Conservation (phyloP, 352 stramenopile genomes). For the Globisporangium carolinianum region DNA sequence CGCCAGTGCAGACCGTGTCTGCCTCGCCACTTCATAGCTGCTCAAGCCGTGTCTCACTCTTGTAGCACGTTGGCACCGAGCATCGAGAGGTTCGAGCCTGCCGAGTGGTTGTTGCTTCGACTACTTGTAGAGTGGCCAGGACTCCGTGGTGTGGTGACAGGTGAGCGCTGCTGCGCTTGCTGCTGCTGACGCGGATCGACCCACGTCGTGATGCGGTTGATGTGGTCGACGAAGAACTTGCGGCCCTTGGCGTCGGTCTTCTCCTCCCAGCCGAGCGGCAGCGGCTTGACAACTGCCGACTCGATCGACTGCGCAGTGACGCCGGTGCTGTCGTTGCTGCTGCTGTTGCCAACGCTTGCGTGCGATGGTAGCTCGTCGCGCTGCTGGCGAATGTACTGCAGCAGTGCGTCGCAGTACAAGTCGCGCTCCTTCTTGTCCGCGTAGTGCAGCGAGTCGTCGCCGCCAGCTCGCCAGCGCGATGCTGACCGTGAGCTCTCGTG, state of each 20-base stretch:
- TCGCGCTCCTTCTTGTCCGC: conserved; percentile 46
- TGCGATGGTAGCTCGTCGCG: conserved; percentile 29
- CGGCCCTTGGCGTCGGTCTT: conserved; percentile 62
- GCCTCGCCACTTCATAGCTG: no score
- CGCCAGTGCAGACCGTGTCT: no score
- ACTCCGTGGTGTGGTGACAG: background rate
- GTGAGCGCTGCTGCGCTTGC: background rate
- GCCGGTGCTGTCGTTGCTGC: background rate
- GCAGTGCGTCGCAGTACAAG: conserved; percentile 56
- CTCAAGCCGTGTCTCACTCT: conserved; percentile 1
- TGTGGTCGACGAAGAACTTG: conserved; percentile 70
- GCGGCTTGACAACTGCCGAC: conserved; percentile 3
- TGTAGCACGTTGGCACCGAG: conserved; percentile 7
- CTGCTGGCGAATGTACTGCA: conserved; percentile 70
- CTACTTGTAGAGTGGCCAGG: background rate
- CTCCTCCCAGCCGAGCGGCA: conserved; percentile 67
- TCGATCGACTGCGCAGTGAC: no score
- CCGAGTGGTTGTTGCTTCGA: background rate
- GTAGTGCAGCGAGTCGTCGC: conserved; percentile 26
- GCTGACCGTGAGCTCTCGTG: conserved; percentile 3
- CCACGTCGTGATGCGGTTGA: conserved; percentile 70
- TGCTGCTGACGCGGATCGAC: conserved; percentile 29
- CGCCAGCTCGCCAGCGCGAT: conserved; percentile 26
- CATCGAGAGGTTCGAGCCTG: conserved; percentile 11
- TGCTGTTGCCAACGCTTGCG: background rate